A percentile compares a stretch with the other conserved stretches of the same genome.
phyloP scores from a whole-genome alignment of 306 rosid species.

The Crotalaria pallida region DNA sequence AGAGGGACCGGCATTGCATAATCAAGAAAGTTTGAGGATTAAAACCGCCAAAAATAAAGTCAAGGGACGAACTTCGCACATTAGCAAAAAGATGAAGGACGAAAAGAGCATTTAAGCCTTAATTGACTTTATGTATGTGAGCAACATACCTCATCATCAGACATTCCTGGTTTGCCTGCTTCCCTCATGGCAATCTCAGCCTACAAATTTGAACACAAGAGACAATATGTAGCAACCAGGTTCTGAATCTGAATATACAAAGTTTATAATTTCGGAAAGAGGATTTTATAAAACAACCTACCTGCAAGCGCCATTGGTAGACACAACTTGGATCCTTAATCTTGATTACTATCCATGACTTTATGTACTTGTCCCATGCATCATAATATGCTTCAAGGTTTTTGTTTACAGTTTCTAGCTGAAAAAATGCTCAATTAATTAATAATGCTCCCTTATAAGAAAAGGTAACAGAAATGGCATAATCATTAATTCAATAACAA shows the following conservation, averaged over 20 bases:
- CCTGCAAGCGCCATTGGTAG: slow-evolving; percentile 89
- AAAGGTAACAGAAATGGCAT: neutral
- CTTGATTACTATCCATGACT: slow-evolving; percentile 86
- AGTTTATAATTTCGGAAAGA: neutral
- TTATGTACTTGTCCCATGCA: slow-evolving; percentile 84
- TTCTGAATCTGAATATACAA: slow-evolving; percentile 9
- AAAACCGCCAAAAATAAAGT: too few species aligned
- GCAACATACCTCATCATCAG: slow-evolving; percentile 69
- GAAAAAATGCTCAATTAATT: slow-evolving; percentile 21
- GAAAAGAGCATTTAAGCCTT: too few species aligned
- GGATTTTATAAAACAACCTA: slow-evolving; percentile 18
- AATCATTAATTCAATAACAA: neutral
- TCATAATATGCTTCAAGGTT: slow-evolving; percentile 76
- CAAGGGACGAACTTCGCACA: too few species aligned
- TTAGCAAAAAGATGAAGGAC: too few species aligned
- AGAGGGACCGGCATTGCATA: too few species aligned
- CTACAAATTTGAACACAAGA: slow-evolving; percentile 40
- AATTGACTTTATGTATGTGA: too few species aligned
- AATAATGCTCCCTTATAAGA: neutral
- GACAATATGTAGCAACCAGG: slow-evolving; percentile 4
- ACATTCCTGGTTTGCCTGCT: slow-evolving; percentile 91
- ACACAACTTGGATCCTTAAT: slow-evolving; percentile 81
- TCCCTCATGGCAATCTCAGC: slow-evolving; percentile 99
- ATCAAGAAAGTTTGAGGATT: too few species aligned
- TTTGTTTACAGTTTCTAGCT: slow-evolving; percentile 74